Evolutionary conservation across 2,329 filamentous ascomycete species (phyloP), one percentile per base, ranked within the genome.

Genomic region (Thelonectria discophora): DNA sequence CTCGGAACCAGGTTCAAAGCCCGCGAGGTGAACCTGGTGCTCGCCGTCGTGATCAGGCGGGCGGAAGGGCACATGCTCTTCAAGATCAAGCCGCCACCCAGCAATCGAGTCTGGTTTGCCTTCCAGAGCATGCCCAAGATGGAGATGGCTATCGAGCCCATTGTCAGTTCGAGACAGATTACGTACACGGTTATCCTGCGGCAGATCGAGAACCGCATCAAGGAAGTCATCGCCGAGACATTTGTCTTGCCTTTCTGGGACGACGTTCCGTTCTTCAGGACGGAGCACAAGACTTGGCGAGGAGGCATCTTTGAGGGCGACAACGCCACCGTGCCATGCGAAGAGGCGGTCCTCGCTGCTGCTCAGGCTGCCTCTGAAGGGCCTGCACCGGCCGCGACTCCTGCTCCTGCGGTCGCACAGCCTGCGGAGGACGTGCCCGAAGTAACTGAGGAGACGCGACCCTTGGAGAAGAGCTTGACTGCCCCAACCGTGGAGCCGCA

Each of bases 171-270:
- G 13, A 88, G 94, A 60, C 94, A 98, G 75, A 97, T 99, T 66
- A 98, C 95, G 0, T 98, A 97, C 76, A 92, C 90, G 2, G 86
- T 97, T 61, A 95, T 99, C 57, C 84, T 98, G 12, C 88, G 93
- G 51, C 92, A 96, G 63, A 98, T 99, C 61, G 95, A 99, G 77
- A 97, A 91, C 72, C 86, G 93, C 51, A 97, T 99, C 74, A 91
- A 96, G 72, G 94, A 97, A 76, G 93, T 97, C 9, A 85, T 99
- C 62, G 92, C 91, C 10, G 95, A 99, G 78, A 97, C 93, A 1
- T 77, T 98, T 18, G 95, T 99, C 2, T 82, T 90, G 58, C 95
- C 95, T 0, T 97, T 97, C 73, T 99, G 95, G 94, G 95, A 99
- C 67, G 95, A 99, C 74, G 85, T 93, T 21, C 93, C 95, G 0